These are phyloP conservation scores for Knoxia roxburghii DNA, from an alignment of 257 asterid genomes.

Conservation along the genomic window DNA sequence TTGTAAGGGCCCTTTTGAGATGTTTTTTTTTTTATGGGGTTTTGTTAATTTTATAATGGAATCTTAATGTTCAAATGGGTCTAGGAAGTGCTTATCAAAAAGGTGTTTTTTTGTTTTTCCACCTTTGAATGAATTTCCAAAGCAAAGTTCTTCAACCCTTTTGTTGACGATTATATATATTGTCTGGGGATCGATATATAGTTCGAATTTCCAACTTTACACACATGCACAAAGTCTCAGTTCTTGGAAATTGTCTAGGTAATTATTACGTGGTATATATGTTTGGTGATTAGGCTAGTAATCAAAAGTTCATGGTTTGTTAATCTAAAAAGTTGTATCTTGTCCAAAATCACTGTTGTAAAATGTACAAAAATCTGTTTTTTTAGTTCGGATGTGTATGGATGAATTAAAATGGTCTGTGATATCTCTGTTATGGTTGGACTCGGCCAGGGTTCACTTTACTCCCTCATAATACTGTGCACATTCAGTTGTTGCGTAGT, in stretches of 20 bases:
- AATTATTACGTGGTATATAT: not conserved
- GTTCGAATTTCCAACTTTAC: not conserved
- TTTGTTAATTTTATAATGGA: not conserved
- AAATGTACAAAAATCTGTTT: not conserved
- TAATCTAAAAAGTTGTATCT: not conserved
- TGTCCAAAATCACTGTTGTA: not conserved
- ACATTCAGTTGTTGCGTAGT: no score
- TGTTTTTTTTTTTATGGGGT: not conserved
- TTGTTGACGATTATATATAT: no score
- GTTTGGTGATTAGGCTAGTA: not conserved
- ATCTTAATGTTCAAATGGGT: not conserved
- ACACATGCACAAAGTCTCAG: not conserved
- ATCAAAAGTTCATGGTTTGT: not conserved
- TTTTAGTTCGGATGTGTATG: not conserved
- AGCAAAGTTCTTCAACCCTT: not conserved
- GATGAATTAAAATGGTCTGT: not conserved
- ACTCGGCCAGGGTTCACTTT: no score
- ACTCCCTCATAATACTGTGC: no score
- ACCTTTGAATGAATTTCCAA: not conserved
- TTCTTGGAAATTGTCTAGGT: not conserved
- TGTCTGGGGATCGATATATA: not conserved
- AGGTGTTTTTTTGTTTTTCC: no score
- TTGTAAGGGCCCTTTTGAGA: slow-evolving; percentile 2
- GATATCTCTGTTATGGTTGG: not conserved
- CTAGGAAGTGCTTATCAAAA: not conserved